A percentile compares a stretch with the other conserved stretches of the same genome.
phyloP scores from a whole-genome alignment of 805 yeast genomes.

The Starmerella vaccinii region DNA sequence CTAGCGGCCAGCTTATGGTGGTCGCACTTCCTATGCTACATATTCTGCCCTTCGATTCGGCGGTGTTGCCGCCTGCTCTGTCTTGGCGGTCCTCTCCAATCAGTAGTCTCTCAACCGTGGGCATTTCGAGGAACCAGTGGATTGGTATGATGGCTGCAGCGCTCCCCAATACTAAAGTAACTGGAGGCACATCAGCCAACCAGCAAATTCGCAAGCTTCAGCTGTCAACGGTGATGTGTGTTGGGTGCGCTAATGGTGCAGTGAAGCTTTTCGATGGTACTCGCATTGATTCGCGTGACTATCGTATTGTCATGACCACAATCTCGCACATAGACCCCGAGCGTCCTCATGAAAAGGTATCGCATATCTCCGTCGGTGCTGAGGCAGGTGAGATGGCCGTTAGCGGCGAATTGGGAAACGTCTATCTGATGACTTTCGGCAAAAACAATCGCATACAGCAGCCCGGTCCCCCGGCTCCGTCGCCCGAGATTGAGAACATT shows the following conservation, averaged over 20 bases:
- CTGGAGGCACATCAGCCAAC: conserved; percentile 69
- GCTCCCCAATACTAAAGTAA: conserved; percentile 39
- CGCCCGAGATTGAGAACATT: conserved; percentile 35
- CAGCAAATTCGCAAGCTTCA: conserved; percentile 41
- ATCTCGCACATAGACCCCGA: conserved; percentile 35
- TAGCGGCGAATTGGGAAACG: conserved; percentile 59
- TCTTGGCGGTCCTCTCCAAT: conserved; percentile 69
- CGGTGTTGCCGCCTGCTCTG: conserved; percentile 68
- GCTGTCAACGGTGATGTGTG: conserved; percentile 41
- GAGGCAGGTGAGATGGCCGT: conserved; percentile 67
- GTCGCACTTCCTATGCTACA: conserved; percentile 18
- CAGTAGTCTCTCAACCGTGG: conserved; percentile 44
- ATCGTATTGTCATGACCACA: conserved; percentile 50
- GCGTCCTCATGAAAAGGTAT: conserved; percentile 37
- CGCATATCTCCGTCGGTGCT: conserved; percentile 61
- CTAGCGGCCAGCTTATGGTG: conserved; percentile 10
- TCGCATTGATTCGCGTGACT: conserved; percentile 55
- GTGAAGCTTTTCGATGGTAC: conserved; percentile 77
- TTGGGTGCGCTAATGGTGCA: conserved; percentile 75
- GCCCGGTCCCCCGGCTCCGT: conserved; percentile 19
- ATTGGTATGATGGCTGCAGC: conserved; percentile 60
- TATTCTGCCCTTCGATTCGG: conserved; percentile 40
- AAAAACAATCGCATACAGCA: conserved; percentile 33
- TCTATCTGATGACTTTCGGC: conserved; percentile 63
- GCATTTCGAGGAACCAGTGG: conserved; percentile 62